Evolutionary conservation across 1,284 basidiomycete genomes (phyloP), one percentile per base, ranked within the genome.

Genomic region (Farysia itapuensis): DNA sequence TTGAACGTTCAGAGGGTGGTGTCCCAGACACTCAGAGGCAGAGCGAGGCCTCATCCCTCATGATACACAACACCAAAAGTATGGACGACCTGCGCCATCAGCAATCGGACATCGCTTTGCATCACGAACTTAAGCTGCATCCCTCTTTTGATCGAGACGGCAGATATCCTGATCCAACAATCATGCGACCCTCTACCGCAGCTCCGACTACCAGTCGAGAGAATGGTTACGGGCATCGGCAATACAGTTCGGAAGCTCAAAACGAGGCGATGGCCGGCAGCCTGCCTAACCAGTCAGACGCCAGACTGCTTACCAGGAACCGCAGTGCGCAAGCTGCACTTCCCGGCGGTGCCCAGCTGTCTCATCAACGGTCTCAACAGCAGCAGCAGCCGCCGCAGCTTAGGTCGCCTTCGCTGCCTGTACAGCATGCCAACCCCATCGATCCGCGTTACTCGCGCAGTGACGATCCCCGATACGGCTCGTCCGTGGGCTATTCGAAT

Each of bases 31-130:
- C 13, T 13, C 38, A 31, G 39, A 41, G 37, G n/a, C 25, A 18
- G 16, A 13, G 20, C 7, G 45, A 26, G 12, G 25, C 14, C 24
- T 26, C 24, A 18, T 6, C n/a, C 13, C 23, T 63, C 14, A 57
- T 45, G 6, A 21, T 63, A 23, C 59, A 67, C 42, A 67, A 51
- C 34, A 50, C 61, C 18, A 36, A 41, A 15, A 67, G 64, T 40
- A 54, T 67, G 59, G 64, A 67, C 13, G 60, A 67, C 36, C 39
- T 67, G 24, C 53, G 34, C 50, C 31, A 38, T 46, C 35, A 19
- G 50, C 15, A 15, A 41, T 16, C 26, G 31, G 14, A 24, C 53
- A n/a, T 25, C 39, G 37, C 57, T 1, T 33, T 47, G 36, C 35
- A 44, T 37, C 40, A 42, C 20, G 50, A 64, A 20, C 24, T 64